Evolutionary conservation across 2,329 filamentous ascomycete genomes (phyloP).

Genomic region (Raffaelea arxii): DNA sequence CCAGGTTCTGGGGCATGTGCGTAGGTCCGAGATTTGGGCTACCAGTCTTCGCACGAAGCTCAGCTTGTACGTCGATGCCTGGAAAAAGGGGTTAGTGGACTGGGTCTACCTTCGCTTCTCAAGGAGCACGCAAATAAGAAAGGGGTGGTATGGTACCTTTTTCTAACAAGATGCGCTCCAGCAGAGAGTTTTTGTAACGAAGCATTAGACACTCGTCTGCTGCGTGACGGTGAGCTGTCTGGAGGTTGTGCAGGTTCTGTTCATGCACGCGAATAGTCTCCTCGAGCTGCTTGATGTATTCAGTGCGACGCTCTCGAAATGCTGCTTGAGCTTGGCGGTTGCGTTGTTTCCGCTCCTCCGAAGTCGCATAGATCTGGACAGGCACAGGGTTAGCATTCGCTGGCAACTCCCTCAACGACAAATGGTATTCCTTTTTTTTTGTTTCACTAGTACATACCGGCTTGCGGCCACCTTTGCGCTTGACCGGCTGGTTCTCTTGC

Average conservation of each 20-base stretch:
- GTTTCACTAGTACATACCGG: conserved; percentile 52
- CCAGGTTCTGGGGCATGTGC: conserved; percentile 56
- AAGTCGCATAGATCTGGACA: conserved; percentile 88
- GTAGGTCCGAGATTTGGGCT: conserved; percentile 70
- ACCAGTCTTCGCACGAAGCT: conserved; percentile 84
- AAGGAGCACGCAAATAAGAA: too few relatives aligned
- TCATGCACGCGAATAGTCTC: conserved; percentile 96
- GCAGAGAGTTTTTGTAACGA: conserved; percentile 92
- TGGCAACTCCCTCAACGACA: background rate
- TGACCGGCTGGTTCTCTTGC: conserved; percentile 58
- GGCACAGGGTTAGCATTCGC: background rate
- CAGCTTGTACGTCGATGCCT: conserved; percentile 96
- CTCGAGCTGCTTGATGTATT: conserved; percentile 99
- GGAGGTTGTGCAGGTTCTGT: conserved; percentile 82
- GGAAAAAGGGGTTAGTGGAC: conserved; percentile 1
- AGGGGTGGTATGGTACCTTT: conserved; percentile 53
- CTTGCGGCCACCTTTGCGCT: conserved; percentile 95
- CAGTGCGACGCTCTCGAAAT: conserved; percentile 90
- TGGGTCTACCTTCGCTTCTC: too few relatives aligned
- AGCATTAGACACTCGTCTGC: conserved; percentile 97
- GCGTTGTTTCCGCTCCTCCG: conserved; percentile 94
- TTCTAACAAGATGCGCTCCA: conserved; percentile 91
- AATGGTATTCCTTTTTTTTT: background rate
- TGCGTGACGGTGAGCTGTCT: conserved; percentile 87
- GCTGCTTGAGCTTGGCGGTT: conserved; percentile 96